A percentile compares a stretch with the other conserved stretches of the same genome.
phyloP scores from a whole-genome alignment of 2,329 filamentous ascomycete genomes.

The Chaetomium olivaceum region DNA sequence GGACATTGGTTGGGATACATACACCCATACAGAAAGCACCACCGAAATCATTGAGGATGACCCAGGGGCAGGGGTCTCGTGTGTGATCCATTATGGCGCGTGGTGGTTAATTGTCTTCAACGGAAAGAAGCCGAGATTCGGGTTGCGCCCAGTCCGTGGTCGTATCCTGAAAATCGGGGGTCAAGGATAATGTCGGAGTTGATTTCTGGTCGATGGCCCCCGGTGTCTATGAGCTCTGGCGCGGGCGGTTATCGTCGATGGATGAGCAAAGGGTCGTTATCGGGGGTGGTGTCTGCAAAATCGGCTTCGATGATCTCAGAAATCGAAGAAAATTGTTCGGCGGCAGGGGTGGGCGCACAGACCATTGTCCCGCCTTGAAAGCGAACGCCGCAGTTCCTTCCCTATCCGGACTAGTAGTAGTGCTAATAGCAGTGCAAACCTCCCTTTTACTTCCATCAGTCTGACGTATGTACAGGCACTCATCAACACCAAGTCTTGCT shows the following conservation, averaged over 20 bases:
- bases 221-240: background rate
- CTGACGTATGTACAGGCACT: no score
- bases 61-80: conserved; percentile 94
- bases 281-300: conserved; percentile 19
- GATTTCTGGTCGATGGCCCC: no score
- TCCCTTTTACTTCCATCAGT: no score
- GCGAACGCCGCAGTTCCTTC: no score
- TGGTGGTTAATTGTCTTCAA: conserved; percentile 13
- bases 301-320: conserved; percentile 29
- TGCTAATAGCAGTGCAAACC: no score
- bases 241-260: conserved; percentile 18
- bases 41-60: conserved; percentile 95
- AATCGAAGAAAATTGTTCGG: conserved; percentile 30
- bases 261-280: conserved; percentile 18
- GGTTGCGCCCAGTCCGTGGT: conserved; percentile 13
- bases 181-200: no score
- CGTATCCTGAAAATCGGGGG: no score
- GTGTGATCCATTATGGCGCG: conserved; percentile 77
- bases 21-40: conserved; percentile 97
- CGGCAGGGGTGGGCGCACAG: conserved; percentile 25
- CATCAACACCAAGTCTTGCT: no score
- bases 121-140: background rate
- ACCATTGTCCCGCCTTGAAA: no score
- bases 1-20: conserved; percentile 44
- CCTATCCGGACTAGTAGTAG: no score